Base-by-base conservation (phyloP, 192 early-diverging fungal species). In the Globomyces pollinis-pini region DNA sequence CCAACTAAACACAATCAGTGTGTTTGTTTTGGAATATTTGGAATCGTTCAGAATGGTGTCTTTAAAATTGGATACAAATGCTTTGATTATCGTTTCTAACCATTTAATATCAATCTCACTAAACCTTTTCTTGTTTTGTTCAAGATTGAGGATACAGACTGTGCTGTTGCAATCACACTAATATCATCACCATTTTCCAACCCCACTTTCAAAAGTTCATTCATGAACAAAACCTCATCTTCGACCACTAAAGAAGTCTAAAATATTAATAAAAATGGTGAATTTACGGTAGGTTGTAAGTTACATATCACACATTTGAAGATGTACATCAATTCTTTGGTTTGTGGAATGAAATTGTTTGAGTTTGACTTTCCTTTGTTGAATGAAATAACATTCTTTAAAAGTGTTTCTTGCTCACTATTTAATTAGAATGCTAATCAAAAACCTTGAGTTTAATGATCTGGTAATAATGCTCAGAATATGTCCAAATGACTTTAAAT, bases 51-150 rank as follows among this genome's bases (percentile, higher is more conserved):
- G n/a, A n/a, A n/a, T n/a, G n/a, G 35, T 36, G 35, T 36, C 35
- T 13, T 36, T 13, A 9, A 36, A 36, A 36, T 6, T 36, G 7
- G 13, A 36, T 6, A 36, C 13, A 9, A 9, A 13, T 36, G 13
- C 35, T 36, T 6, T 16, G 15, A n/a, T 15, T 60, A 18, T 55
- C n/a, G 59, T 9, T 51, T 38, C 35, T 20, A 51, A 34, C 66
- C 34, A 11, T 50, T 57, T 9, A 38, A 39, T 57, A 24, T 28
- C 21, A 26, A 2, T 13, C 11, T 23, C 5, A 33, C 55, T 50
- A 72, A 59, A 52, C 65, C 61, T 44, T 70, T 59, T 42, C 61
- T 61, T 26, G 66, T 73, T 67, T 91, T 91, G 74, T 88, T 89
- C 35, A 86, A 24, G 8, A 84, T 71, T 1, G 85, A 76, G 3